phyloP scores from a whole-genome alignment of 257 asterid species.

The Solanum neorickii region DNA sequence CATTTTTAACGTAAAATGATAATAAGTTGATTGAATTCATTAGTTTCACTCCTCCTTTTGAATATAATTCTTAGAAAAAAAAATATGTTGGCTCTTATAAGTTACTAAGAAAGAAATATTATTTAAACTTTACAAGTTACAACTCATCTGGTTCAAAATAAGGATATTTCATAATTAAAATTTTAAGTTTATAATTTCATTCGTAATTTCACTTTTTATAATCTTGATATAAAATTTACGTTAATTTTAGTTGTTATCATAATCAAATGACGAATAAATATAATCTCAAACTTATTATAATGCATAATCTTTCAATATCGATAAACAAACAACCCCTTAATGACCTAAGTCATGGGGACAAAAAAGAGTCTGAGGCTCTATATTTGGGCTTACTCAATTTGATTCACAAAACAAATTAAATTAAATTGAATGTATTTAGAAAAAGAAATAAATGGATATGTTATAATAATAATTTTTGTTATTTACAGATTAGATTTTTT shows the following conservation, averaged over 20 bases:
- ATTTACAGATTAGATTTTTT: background rate
- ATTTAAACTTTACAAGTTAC: background rate
- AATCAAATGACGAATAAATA: too few species aligned
- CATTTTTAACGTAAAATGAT: too few species aligned
- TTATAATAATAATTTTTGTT: background rate
- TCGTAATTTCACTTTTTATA: too few species aligned
- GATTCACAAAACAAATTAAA: background rate
- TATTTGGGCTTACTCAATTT: background rate
- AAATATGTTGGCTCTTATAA: background rate
- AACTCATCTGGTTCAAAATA: background rate
- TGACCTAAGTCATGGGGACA: background rate
- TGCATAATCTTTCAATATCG: background rate
- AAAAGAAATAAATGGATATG: background rate
- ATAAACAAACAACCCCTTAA: background rate
- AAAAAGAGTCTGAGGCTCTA: background rate
- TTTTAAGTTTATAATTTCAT: background rate
- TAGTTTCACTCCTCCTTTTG: background rate
- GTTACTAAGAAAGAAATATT: background rate
- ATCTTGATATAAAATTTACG: too few species aligned
- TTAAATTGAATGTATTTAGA: background rate
- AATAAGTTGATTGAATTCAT: accelerated
- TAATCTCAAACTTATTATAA: background rate
- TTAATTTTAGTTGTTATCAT: background rate
- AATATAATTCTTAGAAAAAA: background rate
- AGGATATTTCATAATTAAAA: background rate